Evolutionary conservation across 2,329 filamentous ascomycete species (phyloP).

Genomic region (Fusarium albidum): DNA sequence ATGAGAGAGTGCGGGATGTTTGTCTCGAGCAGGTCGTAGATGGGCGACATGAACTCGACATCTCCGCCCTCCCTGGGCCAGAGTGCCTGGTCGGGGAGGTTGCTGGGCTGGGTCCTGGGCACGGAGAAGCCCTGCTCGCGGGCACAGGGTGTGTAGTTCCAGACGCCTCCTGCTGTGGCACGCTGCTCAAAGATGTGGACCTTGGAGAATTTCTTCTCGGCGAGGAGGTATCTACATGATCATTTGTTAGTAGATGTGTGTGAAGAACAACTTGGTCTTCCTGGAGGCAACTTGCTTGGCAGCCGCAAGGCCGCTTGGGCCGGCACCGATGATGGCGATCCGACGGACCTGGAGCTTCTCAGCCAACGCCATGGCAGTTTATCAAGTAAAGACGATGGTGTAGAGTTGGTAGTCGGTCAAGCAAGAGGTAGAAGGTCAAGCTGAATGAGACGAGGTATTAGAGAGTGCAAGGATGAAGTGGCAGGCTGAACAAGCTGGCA

Average conservation of each 20-base stretch:
- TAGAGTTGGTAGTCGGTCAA: neutral
- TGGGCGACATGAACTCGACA: constrained; percentile 70
- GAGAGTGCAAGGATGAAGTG: neutral
- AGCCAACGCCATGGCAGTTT: constrained; percentile 22
- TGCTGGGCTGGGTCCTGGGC: constrained; percentile 43
- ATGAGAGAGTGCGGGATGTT: constrained; percentile 79
- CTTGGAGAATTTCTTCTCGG: constrained; percentile 67
- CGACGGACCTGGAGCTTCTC: constrained; percentile 49
- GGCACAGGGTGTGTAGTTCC: constrained; percentile 66
- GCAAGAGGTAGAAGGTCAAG: neutral
- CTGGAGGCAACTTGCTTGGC: constrained; percentile 47
- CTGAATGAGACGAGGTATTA: neutral
- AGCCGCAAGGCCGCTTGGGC: constrained; percentile 72
- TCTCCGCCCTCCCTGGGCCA: constrained; percentile 34
- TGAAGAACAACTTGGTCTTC: no score
- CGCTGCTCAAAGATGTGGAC: constrained; percentile 78
- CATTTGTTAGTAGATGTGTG: neutral
- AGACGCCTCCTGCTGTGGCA: constrained; percentile 70
- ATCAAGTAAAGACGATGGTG: neutral
- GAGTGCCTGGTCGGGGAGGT: constrained; percentile 53
- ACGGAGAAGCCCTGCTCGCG: constrained; percentile 40
- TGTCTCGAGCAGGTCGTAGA: constrained; percentile 76
- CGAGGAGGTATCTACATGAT: constrained; percentile 68
- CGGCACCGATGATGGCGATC: constrained; percentile 77
- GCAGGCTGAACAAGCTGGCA: neutral